Percentiles rank a stretch among this genome's conserved stretches.
These are phyloP conservation scores for Aegilops bicornis DNA, from an alignment of 176 grass and related monocot genomes.

Conservation along the genomic window DNA sequence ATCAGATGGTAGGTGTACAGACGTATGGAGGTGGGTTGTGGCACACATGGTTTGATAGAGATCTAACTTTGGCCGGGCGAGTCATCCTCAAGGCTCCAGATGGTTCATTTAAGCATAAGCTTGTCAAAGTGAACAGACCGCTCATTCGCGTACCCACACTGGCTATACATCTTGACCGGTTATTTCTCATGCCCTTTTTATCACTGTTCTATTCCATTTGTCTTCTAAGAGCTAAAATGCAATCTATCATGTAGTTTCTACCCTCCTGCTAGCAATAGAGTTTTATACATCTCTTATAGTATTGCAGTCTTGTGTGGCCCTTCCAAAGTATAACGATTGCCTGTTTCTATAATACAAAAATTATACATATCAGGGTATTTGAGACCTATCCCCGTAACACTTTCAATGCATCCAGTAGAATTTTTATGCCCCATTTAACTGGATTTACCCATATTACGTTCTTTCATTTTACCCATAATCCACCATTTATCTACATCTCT, in stretches of 20 bases:
- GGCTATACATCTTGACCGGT: slow-evolving; percentile 99
- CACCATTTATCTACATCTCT: background rate
- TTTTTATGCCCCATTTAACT: too few species aligned
- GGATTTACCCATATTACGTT: background rate
- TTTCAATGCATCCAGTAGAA: background rate
- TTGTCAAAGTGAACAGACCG: slow-evolving; percentile 86
- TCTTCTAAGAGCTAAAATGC: background rate
- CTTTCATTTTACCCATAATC: background rate
- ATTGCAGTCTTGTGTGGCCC: background rate
- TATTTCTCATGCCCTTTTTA: slow-evolving; percentile 44
- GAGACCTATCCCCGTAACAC: background rate
- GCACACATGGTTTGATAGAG: slow-evolving; percentile 98
- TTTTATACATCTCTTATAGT: background rate
- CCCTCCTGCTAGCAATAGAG: background rate
- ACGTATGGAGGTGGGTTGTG: slow-evolving; percentile 81
- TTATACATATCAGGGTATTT: background rate
- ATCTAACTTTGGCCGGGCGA: slow-evolving; percentile 86
- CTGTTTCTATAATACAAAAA: background rate
- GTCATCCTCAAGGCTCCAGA: slow-evolving; percentile 73
- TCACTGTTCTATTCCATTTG: background rate
- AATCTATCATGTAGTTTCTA: background rate
- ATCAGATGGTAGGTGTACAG: slow-evolving; percentile 88
- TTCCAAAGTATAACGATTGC: background rate
- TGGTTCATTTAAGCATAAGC: slow-evolving; percentile 75
- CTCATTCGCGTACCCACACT: slow-evolving; percentile 86